Conservation (phyloP, 2,329 filamentous ascomycete species). For the Cladosporium oxysporum region DNA sequence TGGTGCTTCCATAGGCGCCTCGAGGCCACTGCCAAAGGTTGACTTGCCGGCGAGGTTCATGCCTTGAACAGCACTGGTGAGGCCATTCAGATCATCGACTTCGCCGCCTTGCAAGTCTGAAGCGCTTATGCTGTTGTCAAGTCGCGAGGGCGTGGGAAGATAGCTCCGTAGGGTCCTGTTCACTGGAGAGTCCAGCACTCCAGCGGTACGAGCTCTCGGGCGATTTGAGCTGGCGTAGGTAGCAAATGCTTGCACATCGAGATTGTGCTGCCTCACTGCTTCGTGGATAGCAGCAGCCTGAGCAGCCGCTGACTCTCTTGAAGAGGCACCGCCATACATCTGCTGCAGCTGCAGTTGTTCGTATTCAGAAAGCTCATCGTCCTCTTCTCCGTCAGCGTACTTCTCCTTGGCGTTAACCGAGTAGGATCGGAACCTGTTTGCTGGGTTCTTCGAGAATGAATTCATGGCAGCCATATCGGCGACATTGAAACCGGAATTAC, state of each 20-base stretch:
- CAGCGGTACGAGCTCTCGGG: conserved; percentile 86
- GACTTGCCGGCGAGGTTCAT: conserved; percentile 71
- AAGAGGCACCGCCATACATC: conserved; percentile 59
- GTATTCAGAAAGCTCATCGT: conserved; percentile 53
- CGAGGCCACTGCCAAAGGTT: conserved; percentile 68
- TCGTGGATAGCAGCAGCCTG: conserved; percentile 62
- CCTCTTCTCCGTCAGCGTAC: conserved; percentile 87
- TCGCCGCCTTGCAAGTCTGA: conserved; percentile 74
- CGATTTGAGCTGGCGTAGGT: conserved; percentile 79
- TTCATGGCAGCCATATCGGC: conserved; percentile 74
- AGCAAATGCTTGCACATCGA: conserved; percentile 89
- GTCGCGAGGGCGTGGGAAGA: conserved; percentile 71
- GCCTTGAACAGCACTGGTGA: conserved; percentile 78
- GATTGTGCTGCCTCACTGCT: conserved; percentile 84
- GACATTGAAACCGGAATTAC: conserved; percentile 61
- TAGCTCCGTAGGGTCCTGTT: conserved; percentile 65
- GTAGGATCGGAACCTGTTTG: conserved; percentile 91
- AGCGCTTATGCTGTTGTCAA: conserved; percentile 74
- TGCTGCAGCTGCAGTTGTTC: conserved; percentile 58
- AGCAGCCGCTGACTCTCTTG: conserved; percentile 59
- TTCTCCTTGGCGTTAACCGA: conserved; percentile 99
- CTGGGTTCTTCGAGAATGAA: conserved; percentile 69
- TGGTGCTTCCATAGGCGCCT: conserved; percentile 80
- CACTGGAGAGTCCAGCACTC: conserved; percentile 78
- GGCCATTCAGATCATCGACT: conserved; percentile 74